Conservation (phyloP, 495 filamentous ascomycete species). For the Aeminium ludgeri region DNA sequence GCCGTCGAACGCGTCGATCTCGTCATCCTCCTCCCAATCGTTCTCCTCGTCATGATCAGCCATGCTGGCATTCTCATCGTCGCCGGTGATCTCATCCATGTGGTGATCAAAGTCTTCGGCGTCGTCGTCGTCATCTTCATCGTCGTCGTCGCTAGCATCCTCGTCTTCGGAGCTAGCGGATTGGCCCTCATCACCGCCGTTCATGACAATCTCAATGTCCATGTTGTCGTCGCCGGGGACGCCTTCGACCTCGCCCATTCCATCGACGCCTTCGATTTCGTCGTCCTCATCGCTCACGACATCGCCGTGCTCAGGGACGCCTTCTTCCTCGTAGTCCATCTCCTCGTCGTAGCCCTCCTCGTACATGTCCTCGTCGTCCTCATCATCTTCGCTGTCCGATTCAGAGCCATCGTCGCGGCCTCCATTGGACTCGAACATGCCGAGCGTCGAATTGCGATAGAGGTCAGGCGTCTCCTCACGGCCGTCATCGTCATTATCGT, state of each 20-base stretch:
- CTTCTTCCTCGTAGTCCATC: slow-evolving; percentile 68
- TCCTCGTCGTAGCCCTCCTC: slow-evolving; percentile 57
- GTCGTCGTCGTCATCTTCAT: slow-evolving; percentile 38
- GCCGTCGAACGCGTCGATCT: slow-evolving; percentile 24
- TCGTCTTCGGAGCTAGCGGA: slow-evolving; percentile 15
- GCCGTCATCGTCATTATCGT: slow-evolving; percentile 53
- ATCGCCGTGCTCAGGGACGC: slow-evolving; percentile 63
- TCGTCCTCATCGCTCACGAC: slow-evolving; percentile 80
- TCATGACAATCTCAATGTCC: slow-evolving; percentile 17
- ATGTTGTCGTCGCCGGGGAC: slow-evolving; percentile 45
- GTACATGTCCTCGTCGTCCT: slow-evolving; percentile 42
- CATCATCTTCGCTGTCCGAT: slow-evolving; percentile 52
- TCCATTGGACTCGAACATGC: slow-evolving; percentile 63
- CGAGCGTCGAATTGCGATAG: slow-evolving; percentile 87
- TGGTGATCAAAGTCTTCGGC: slow-evolving; percentile 23
- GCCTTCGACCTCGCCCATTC: slow-evolving; percentile 71
- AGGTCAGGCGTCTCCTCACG: slow-evolving; percentile 95
- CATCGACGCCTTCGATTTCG: slow-evolving; percentile 41
- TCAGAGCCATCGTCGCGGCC: slow-evolving; percentile 58
- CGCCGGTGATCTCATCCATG: slow-evolving; percentile 34
- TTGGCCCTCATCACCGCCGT: slow-evolving; percentile 28
- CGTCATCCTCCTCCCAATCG: slow-evolving; percentile 46
- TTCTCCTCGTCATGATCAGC: slow-evolving; percentile 40
- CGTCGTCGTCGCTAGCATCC: slow-evolving; percentile 45
- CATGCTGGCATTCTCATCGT: slow-evolving; percentile 48